A percentile compares a stretch with the other conserved stretches of the same genome.
These are phyloP conservation scores for Apophysomyces trapeziformis DNA, from an alignment of 371 early-diverging fungal genomes.

Conservation along the genomic window DNA sequence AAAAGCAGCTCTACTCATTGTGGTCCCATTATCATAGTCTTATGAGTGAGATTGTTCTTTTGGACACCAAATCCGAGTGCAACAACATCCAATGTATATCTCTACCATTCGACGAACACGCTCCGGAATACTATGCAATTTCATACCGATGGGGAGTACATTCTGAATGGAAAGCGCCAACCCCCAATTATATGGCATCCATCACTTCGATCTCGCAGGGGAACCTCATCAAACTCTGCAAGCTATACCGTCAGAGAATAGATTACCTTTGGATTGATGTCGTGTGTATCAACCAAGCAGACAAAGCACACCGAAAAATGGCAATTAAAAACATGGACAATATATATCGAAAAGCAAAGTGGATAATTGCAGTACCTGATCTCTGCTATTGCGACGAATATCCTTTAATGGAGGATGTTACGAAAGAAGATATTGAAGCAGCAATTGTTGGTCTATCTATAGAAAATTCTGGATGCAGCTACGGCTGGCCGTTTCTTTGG, in stretches of 20 bases:
- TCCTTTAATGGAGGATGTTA: not conserved
- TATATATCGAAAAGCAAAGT: not conserved
- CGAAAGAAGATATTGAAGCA: not conserved
- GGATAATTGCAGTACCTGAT: not conserved
- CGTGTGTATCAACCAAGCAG: not conserved
- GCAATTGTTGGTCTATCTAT: not conserved
- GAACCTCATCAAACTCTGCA: not conserved
- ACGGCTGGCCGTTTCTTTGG: no score
- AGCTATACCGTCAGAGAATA: not conserved
- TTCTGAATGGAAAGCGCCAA: not conserved
- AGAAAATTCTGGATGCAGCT: no score
- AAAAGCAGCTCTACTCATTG: no score
- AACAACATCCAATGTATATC: no score
- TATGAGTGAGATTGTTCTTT: no score
- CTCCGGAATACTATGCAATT: not conserved
- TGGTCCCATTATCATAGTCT: no score
- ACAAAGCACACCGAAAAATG: not conserved
- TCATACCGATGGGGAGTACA: not conserved
- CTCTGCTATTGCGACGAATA: not conserved
- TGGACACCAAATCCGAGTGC: no score
- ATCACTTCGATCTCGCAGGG: not conserved
- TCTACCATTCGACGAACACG: no score
- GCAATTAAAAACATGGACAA: not conserved
- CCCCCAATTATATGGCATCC: not conserved
- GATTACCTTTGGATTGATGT: not conserved